Evolutionary conservation across 305 asterid species (phyloP), one percentile per base, ranked within the genome.

Genomic region (Plantago coronopus): DNA sequence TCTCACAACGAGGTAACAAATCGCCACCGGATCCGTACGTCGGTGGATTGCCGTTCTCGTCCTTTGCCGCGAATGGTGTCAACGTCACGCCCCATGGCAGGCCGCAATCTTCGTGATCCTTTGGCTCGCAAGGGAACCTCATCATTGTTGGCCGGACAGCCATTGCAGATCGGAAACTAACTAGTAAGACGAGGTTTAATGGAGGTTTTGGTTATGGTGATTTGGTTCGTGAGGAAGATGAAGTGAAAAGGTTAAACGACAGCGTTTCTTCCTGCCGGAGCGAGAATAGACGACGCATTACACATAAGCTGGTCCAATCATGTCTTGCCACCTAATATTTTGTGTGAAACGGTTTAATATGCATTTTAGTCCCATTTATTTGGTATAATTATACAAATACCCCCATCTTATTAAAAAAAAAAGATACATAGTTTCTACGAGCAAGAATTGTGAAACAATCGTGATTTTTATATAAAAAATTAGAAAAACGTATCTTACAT

Each of bases 21-120:
- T 89, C 80, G 18, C 97, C 97, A 62, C 81, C 89, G 62, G 96
- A 84, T 76, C 98, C 98, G 83, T 80, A 93, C 74, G 72, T 83
- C 67, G 97, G 96, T 38, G 95, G 81, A 61, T 75, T 70, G n/a
- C 82, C 91, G 66, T 80, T 85, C 82, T 93, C 99, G 69, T 93
- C 99, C 82, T 65, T 82, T 17, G 83, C 72, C n/a, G 95, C 86
- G 70, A 89, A 94, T 34, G 97, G 99, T 66, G 89, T 76, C 66
- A 89, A 73, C 62, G 97, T 75, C 23, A 89, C 77, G 4, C 99
- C 99, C 97, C 97, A 89, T 3, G 95, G 96, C 44, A 89, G 60
- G 49, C 95, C 96, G 63, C 90, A 81, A 17, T 83, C 77, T 51
- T 85, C 96, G 69, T 80, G 74, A 62, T 87, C 90, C 44, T 71